Percentiles rank a stretch among this genome's conserved stretches.
These are phyloP conservation scores for Echeveria elegans DNA, from an alignment of 164 flowering plant genomes.

Conservation along the genomic window DNA sequence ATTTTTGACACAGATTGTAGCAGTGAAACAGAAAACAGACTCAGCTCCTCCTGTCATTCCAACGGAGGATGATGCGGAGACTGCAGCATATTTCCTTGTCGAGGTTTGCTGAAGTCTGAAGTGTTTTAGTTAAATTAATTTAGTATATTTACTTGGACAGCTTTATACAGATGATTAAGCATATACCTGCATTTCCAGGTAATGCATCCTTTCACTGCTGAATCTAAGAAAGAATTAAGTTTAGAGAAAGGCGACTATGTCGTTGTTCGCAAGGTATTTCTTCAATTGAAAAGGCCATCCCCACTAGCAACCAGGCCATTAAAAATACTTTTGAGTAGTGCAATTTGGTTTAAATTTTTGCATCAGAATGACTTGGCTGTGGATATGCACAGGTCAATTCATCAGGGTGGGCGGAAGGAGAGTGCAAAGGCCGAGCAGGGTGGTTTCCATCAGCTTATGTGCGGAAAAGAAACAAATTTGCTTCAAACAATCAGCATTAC, in stretches of 20 bases:
- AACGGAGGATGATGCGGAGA: conserved; percentile 36
- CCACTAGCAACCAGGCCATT: not conserved
- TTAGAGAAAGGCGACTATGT: conserved; percentile 82
- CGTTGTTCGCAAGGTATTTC: conserved; percentile 77
- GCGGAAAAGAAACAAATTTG: conserved; percentile 65
- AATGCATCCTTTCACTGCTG: conserved; percentile 56
- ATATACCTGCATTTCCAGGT: conserved; percentile 35
- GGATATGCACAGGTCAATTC: conserved; percentile 40
- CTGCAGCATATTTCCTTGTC: conserved; percentile 67
- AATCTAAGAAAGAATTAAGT: conserved; percentile 76
- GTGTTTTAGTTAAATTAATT: not conserved
- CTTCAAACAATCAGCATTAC: conserved; percentile 5
- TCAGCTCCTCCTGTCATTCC: conserved; percentile 74
- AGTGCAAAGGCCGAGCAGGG: conserved; percentile 77
- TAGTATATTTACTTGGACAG: not conserved
- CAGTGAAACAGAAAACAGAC: conserved; percentile 85
- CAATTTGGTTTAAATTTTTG: not conserved
- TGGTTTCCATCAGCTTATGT: conserved; percentile 87
- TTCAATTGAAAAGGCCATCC: not conserved
- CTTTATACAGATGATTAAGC: not conserved
- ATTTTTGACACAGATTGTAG: conserved; percentile 47
- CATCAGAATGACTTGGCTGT: not conserved
- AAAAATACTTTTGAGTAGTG: no score
- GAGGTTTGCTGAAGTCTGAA: conserved; percentile 39
- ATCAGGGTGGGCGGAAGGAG: conserved; percentile 94